phyloP scores from a whole-genome alignment of 768 basidiomycete genomes.

The Russula emetica region DNA sequence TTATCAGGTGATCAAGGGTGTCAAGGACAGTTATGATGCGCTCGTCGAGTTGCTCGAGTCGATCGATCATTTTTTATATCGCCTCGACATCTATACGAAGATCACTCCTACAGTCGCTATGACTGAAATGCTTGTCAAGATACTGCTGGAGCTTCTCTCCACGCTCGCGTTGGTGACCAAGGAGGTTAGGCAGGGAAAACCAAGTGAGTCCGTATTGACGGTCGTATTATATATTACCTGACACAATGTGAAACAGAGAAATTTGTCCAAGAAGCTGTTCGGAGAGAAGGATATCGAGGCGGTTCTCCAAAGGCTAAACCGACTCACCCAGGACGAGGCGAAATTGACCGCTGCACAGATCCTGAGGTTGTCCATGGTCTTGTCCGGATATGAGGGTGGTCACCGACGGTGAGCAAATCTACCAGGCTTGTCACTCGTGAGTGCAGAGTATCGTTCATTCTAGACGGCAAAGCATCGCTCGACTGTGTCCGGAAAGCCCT shows the following conservation, averaged over 20 bases:
- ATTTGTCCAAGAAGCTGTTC: not conserved
- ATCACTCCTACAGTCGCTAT: not conserved
- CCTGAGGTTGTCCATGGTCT: not conserved
- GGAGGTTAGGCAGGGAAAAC: no score
- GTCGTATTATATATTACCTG: not conserved
- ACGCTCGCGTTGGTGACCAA: not conserved
- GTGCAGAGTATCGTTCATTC: not conserved
- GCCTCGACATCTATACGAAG: not conserved
- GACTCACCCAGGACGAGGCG: not conserved
- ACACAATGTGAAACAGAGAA: not conserved
- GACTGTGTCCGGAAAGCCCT: not conserved
- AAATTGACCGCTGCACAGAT: not conserved
- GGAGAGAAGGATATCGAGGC: not conserved
- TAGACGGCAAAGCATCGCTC: not conserved
- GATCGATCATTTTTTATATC: not conserved
- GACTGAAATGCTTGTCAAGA: not conserved
- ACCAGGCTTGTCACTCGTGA: not conserved
- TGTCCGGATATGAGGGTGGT: not conserved
- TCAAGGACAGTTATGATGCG: not conserved
- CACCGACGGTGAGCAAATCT: not conserved
- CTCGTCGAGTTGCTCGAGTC: not conserved
- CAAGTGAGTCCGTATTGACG: not conserved
- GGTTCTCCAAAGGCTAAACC: not conserved
- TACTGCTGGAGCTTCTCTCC: not conserved
- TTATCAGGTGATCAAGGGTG: no score